These are phyloP conservation scores for Thyridium curvatum DNA, from an alignment of 2,329 filamentous ascomycete genomes.

Conservation along the genomic window DNA sequence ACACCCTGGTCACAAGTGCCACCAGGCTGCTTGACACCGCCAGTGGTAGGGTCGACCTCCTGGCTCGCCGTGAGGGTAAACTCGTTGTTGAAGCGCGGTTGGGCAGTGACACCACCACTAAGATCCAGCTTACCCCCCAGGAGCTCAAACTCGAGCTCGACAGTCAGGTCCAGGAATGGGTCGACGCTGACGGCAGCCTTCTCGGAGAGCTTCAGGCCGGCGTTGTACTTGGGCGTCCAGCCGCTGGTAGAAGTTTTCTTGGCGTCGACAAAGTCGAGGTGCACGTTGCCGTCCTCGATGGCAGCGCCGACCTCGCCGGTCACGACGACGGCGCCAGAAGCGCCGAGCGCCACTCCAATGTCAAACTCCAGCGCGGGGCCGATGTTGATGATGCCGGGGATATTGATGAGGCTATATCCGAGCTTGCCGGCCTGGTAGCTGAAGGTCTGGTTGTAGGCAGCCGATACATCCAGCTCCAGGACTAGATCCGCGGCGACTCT, in stretches of 20 bases:
- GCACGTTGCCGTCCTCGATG: slow-evolving; percentile 16
- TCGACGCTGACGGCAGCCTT: slow-evolving; percentile 12
- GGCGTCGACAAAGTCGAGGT: slow-evolving; percentile 19
- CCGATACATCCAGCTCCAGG: slow-evolving; percentile 25
- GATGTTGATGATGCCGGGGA: slow-evolving; percentile 30
- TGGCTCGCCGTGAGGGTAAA: slow-evolving; percentile 14
- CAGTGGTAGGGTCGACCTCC: slow-evolving; percentile 6
- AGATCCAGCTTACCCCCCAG: slow-evolving; percentile 17
- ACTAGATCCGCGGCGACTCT: slow-evolving; percentile 26
- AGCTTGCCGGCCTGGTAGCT: slow-evolving; percentile 28
- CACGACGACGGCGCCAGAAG: slow-evolving; percentile 7
- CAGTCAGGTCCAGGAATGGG: slow-evolving; percentile 14
- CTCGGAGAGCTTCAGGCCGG: slow-evolving; percentile 11
- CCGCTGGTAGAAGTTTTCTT: slow-evolving; percentile 4
- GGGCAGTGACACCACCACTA: slow-evolving; percentile 16
- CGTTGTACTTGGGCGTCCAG: slow-evolving; percentile 12
- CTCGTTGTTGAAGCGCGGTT: slow-evolving; percentile 16
- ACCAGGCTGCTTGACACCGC: slow-evolving; percentile 7
- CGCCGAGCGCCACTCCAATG: slow-evolving; percentile 7
- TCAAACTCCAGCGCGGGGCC: slow-evolving; percentile 4
- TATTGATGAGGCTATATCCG: slow-evolving; percentile 26
- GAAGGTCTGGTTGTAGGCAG: slow-evolving; percentile 23
- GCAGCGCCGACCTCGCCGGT: slow-evolving; percentile 12
- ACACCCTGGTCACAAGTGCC: slow-evolving; percentile 14
- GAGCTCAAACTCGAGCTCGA: slow-evolving; percentile 15